A percentile compares a stretch with the other conserved stretches of the same genome.
phyloP scores from a whole-genome alignment of 1,284 basidiomycete genomes.

The Peniophora sp. region DNA sequence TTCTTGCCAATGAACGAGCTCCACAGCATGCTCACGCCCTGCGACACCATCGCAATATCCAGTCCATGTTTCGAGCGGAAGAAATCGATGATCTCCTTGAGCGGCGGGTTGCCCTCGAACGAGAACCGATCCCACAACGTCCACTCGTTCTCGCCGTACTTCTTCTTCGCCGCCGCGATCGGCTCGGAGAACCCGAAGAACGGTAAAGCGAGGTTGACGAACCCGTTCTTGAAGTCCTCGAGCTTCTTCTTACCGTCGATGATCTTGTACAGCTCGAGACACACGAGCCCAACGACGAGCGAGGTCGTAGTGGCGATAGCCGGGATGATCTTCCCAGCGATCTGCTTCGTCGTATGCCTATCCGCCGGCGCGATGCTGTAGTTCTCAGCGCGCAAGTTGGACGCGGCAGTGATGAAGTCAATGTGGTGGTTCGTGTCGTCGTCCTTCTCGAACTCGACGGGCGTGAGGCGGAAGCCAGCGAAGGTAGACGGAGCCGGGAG shows the following conservation, averaged over 20 bases:
- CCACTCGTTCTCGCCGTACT: conserved; percentile 88
- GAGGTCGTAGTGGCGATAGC: conserved; percentile 99
- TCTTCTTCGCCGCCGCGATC: conserved; percentile 85
- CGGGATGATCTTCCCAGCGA: conserved; percentile 99
- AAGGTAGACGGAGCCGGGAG: conserved; percentile 86
- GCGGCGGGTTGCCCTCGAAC: conserved; percentile 83
- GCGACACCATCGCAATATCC: conserved; percentile 92
- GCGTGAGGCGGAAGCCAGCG: conserved; percentile 89
- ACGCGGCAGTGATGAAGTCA: conserved; percentile 98
- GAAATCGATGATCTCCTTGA: conserved; percentile 80
- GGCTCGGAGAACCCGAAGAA: conserved; percentile 99
- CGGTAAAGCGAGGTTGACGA: conserved; percentile 95
- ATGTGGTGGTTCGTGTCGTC: conserved; percentile 98
- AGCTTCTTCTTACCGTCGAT: conserved; percentile 92
- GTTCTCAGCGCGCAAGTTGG: conserved; percentile 95
- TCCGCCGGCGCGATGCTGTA: conserved; percentile 89
- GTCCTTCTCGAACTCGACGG: conserved; percentile 99
- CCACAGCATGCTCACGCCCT: conserved; percentile 98
- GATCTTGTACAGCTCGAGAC: conserved; percentile 97
- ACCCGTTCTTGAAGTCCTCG: conserved; percentile 97
- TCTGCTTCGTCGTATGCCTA: conserved; percentile 94
- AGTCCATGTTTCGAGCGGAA: conserved; percentile 85
- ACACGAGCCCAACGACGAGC: conserved; percentile 91
- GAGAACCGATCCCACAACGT: conserved; percentile 98
- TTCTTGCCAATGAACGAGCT: conserved; percentile 87